Base-by-base conservation (phyloP, 2,329 filamentous ascomycete genomes). In the Dactylellina cionopaga region DNA sequence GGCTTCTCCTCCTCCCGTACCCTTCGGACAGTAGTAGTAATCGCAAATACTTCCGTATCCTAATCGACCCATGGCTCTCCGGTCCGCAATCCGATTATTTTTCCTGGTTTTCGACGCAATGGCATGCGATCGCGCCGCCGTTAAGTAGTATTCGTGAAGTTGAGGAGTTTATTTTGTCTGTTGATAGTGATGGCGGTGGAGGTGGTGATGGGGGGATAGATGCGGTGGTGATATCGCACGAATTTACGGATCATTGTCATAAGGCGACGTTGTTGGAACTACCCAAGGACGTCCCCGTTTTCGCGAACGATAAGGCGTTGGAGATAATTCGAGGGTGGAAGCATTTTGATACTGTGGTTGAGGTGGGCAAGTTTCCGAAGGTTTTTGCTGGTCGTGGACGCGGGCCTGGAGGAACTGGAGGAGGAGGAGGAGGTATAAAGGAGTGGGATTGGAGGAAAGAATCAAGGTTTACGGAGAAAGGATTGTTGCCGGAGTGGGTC, bases 201-300 rank as follows among this genome's bases (percentile, higher is more conserved):
- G 17, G 66, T 63, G 37, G 63, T 76, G 3, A 70, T 51, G 3
- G 65, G 31, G 0, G 75, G 62, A 0, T 90, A 27, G 88, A 90
- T 77, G 84, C 80, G 1, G 86, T 90, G 1, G 82, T 83, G 25
- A 82, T 90, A 29, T 86, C 83, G 13, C 88, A 90, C 77, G 88
- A 90, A 77, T 90, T 90, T 75, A 89, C 88, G 0, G 88, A 90
- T 76, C 88, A 89, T 77, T 89, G 87, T 78, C 87, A 90, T 76
- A 82, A 84, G 70, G 82, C 84, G 1, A 90, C 88, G 11, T 80
- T 90, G 24, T 78, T 84, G 43, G 83, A 88, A 75, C 79, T 90
- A 2, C 80, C 85, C 4, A 75, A 76, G 0, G 78, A 81, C 43
- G 85, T 87, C 2, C 86, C 87, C 0, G 81, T 90, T 0, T 85